A percentile compares a stretch with the other conserved stretches of the same genome.
phyloP scores from a whole-genome alignment of 2,329 filamentous ascomycete species.

The Claviceps digitariae region DNA sequence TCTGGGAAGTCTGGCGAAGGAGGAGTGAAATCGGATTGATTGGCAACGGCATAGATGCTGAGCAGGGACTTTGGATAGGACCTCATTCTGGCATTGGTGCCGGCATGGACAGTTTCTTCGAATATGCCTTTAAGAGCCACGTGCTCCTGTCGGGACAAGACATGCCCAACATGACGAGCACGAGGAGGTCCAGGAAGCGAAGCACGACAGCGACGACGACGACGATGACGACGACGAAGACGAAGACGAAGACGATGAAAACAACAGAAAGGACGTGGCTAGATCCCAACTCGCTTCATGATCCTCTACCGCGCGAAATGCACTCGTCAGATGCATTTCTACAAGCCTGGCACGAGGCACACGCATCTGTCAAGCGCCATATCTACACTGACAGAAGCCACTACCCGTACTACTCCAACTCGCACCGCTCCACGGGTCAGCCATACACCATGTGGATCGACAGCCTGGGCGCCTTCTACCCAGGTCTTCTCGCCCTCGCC shows the following conservation, averaged over 20 bases:
- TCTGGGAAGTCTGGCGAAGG: constrained; percentile 92
- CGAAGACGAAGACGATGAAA: constrained; percentile 26
- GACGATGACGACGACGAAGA: constrained; percentile 27
- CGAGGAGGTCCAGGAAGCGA: background rate
- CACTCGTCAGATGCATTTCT: constrained; percentile 69
- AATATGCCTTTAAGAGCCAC: constrained; percentile 91
- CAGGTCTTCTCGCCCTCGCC: constrained; percentile 71
- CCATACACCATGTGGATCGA: constrained; percentile 90
- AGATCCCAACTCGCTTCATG: constrained; percentile 50
- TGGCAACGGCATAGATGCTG: constrained; percentile 83
- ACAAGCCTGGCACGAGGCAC: constrained; percentile 70
- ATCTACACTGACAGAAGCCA: constrained; percentile 66
- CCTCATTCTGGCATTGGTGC: constrained; percentile 89
- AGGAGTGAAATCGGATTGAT: constrained; percentile 78
- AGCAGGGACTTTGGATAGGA: constrained; percentile 79
- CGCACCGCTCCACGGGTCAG: constrained; percentile 76
- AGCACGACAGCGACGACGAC: constrained; percentile 17
- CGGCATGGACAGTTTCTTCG: constrained; percentile 95
- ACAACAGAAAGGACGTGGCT: constrained; percentile 34
- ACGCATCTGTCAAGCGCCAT: constrained; percentile 78
- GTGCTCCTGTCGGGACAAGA: constrained; percentile 72
- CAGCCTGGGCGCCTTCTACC: constrained; percentile 89
- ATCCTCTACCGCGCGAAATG: constrained; percentile 47
- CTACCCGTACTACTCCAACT: constrained; percentile 87
- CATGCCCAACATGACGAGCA: constrained; percentile 32